These are phyloP conservation scores for Podospora australis DNA, from an alignment of 495 filamentous ascomycete species.

Conservation along the genomic window DNA sequence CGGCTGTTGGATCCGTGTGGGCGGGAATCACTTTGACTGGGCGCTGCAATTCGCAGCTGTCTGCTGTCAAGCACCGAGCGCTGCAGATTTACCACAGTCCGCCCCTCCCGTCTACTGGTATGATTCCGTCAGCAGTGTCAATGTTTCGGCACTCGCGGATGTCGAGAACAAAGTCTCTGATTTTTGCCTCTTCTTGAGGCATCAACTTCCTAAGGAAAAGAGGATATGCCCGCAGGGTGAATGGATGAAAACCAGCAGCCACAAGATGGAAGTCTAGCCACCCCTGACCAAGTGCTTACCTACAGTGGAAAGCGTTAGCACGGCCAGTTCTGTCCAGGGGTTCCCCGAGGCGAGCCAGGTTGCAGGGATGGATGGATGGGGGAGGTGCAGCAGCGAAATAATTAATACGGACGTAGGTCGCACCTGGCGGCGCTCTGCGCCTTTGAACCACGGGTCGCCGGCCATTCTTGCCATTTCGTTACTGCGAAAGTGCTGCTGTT, in stretches of 20 bases:
- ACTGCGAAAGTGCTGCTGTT: too few species aligned
- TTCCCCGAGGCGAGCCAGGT: not conserved
- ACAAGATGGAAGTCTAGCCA: not conserved
- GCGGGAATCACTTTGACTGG: too few species aligned
- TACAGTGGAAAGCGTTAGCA: not conserved
- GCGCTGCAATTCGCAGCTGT: too few species aligned
- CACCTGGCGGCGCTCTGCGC: slow-evolving; percentile 4
- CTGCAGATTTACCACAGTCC: too few species aligned
- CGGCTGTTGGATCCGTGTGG: slow-evolving; percentile 2
- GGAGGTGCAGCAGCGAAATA: slow-evolving; percentile 2
- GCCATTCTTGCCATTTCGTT: not conserved
- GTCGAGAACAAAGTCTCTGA: too few species aligned
- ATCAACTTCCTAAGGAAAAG: not conserved
- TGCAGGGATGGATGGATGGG: not conserved
- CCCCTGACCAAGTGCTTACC: not conserved
- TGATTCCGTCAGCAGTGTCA: too few species aligned
- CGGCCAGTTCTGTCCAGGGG: not conserved
- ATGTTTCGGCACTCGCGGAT: too few species aligned
- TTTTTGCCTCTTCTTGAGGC: too few species aligned
- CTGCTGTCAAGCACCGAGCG: too few species aligned
- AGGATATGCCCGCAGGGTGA: not conserved
- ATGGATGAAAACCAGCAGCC: not conserved
- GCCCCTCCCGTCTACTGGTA: too few species aligned
- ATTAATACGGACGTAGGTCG: slow-evolving; percentile 5
- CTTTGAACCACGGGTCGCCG: slow-evolving; percentile 2